Percentiles rank a stretch among this genome's conserved stretches.
Evolutionary conservation across 1,284 basidiomycete genomes (phyloP).

Genomic region (Melampsora occidentalis): DNA sequence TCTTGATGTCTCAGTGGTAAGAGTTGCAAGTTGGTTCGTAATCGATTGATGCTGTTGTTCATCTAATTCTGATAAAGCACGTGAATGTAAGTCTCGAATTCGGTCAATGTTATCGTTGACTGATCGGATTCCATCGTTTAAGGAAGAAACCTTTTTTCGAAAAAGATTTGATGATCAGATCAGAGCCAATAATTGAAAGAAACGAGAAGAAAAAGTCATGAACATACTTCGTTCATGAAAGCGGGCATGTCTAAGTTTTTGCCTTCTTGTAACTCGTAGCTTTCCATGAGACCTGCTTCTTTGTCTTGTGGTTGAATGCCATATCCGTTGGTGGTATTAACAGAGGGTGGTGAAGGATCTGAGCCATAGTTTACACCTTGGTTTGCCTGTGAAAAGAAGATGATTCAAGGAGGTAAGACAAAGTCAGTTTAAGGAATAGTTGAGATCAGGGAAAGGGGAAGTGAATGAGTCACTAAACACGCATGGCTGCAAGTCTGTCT

Average conservation of each 20-base stretch:
- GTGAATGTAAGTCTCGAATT: constrained; percentile 28
- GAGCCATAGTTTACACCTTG: constrained; percentile 12
- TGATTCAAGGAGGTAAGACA: not conserved
- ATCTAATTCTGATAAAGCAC: constrained; percentile 30
- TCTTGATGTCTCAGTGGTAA: constrained; percentile 31
- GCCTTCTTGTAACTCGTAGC: constrained; percentile 38
- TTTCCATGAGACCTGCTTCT: constrained; percentile 17
- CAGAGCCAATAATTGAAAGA: not conserved
- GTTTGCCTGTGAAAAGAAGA: constrained; percentile 3
- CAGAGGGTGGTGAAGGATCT: constrained; percentile 13
- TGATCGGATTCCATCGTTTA: constrained; percentile 35
- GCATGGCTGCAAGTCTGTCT: constrained; percentile 39
- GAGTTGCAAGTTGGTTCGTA: constrained; percentile 15
- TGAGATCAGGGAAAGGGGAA: not conserved
- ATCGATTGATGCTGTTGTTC: constrained; percentile 30
- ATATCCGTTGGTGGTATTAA: not conserved
- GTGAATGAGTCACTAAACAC: constrained; percentile 13
- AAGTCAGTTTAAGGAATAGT: not conserved
- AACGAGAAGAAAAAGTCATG: no score
- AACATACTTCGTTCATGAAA: constrained; percentile 37
- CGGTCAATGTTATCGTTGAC: constrained; percentile 38
- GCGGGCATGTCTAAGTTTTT: constrained; percentile 33
- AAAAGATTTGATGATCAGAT: not conserved
- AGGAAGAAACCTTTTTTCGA: constrained; percentile 22
- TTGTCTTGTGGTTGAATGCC: not conserved